These are phyloP conservation scores for Phyllostachys edulis DNA, from an alignment of 176 grass and related monocot species.

Conservation along the genomic window DNA sequence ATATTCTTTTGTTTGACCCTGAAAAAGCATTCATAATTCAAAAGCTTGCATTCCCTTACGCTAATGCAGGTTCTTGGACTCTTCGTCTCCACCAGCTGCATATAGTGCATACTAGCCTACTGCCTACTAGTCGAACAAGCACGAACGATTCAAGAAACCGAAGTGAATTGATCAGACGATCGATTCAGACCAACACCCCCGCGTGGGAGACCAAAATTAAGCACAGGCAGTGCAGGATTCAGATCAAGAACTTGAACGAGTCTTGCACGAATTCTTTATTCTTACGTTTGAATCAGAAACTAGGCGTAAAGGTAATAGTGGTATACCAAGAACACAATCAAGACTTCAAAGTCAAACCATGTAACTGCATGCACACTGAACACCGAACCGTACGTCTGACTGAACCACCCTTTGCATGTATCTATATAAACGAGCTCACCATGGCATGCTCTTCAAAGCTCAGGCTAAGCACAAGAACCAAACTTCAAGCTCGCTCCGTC, in stretches of 20 bases:
- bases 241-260: constrained; percentile 12
- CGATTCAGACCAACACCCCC: constrained; percentile 8
- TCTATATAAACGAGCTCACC: constrained; percentile 30
- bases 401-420: neutral
- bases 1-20: constrained; percentile 29
- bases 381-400: neutral
- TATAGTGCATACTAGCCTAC: neutral
- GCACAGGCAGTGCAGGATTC: neutral
- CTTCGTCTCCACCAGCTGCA: neutral
- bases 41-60: constrained; percentile 4
- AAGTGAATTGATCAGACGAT: neutral
- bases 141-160: neutral
- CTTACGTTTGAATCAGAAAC: constrained; percentile 10
- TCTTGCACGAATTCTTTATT: neutral
- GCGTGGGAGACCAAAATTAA: neutral
- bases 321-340: neutral
- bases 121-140: neutral
- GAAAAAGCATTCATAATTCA: neutral
- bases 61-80: neutral
- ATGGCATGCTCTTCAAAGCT: neutral
- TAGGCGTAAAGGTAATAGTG: neutral
- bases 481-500: neutral
- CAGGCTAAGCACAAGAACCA: neutral
- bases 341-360: neutral
- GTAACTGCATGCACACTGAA: neutral